phyloP scores from a whole-genome alignment of 75 land plant genomes.

The Pinus tabuliformis region DNA sequence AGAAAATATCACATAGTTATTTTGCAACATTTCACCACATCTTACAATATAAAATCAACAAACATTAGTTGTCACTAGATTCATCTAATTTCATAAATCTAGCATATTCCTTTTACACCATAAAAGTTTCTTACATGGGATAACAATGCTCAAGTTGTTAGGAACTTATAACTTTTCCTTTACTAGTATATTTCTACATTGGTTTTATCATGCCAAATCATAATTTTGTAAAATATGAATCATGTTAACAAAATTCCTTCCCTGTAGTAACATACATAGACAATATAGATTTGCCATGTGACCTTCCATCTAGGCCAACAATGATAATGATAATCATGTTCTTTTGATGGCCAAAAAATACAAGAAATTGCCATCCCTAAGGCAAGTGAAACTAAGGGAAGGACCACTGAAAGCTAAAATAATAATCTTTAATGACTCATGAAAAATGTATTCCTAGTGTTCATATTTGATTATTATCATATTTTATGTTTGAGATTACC shows the following conservation, averaged over 20 bases:
- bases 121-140: conserved; percentile 43
- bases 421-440: conserved; percentile 48
- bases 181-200: not conserved
- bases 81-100: no score
- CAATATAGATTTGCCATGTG: not conserved
- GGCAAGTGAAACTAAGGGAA: no score
- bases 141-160: not conserved
- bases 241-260: not conserved
- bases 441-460: conserved; percentile 17
- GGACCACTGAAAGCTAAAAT: no score
- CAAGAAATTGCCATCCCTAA: no score
- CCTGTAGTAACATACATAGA: not conserved
- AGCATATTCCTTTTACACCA: not conserved
- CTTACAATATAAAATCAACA: no score
- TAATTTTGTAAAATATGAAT: not conserved
- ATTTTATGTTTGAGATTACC: not conserved
- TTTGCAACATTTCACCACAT: no score
- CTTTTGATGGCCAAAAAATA: conserved; percentile 72
- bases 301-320: conserved; percentile 79
- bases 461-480: not conserved
- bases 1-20: no score
- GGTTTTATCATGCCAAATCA: not conserved
- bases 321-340: conserved; percentile 61
- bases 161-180: no score
- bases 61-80: no score